Evolutionary conservation across 768 basidiomycete species (phyloP).

Genomic region (Lactarius quietus): DNA sequence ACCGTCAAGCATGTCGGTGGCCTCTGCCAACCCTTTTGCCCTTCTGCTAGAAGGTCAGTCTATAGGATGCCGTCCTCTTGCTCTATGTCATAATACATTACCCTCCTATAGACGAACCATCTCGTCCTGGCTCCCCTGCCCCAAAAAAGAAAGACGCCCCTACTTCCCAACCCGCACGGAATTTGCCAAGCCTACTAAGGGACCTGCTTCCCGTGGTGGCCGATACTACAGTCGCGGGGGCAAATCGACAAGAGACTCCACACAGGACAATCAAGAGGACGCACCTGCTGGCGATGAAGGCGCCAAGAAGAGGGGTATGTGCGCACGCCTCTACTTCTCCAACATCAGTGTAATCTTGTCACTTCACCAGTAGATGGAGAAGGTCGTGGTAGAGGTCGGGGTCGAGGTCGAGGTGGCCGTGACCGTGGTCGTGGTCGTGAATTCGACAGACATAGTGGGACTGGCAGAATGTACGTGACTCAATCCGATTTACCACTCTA

Average conservation of each 20-base stretch:
- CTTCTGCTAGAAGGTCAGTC: constrained; percentile 64
- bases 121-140: constrained; percentile 43
- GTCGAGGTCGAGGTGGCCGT: constrained; percentile 52
- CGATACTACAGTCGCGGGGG: constrained; percentile 68
- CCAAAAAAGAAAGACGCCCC: constrained; percentile 33
- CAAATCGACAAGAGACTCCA: constrained; percentile 39
- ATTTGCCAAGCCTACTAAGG: constrained; percentile 46
- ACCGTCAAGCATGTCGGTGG: constrained; percentile 87
- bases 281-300: constrained; percentile 35
- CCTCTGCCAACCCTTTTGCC: constrained; percentile 82
- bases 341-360: constrained; percentile 9
- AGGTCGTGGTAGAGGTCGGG: constrained; percentile 42
- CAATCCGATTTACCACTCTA: constrained; percentile 3
- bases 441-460: constrained; percentile 84
- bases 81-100: constrained; percentile 11
- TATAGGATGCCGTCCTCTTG: constrained; percentile 4
- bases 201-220: constrained; percentile 62
- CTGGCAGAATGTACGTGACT: constrained; percentile 69
- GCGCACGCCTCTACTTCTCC: neutral
- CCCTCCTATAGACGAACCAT: constrained; percentile 42
- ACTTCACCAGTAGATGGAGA: constrained; percentile 39
- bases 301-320: constrained; percentile 35
- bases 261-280: constrained; percentile 41
- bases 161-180: constrained; percentile 37
- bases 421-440: constrained; percentile 73